These are phyloP conservation scores for Daphne laureola DNA, from an alignment of 441 rosid genomes.

Conservation along the genomic window DNA sequence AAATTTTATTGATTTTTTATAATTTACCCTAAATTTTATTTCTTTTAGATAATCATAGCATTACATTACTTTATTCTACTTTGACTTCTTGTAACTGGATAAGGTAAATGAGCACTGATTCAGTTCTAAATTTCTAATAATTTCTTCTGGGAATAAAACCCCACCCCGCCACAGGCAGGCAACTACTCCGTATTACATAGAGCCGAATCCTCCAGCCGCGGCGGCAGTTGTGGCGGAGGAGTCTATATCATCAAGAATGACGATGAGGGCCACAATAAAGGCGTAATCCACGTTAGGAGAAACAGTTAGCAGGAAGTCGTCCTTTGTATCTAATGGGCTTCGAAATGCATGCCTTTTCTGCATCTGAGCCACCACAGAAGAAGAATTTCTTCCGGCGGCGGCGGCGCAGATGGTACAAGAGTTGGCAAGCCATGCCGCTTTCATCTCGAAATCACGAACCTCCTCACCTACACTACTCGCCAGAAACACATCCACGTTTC, in stretches of 20 bases:
- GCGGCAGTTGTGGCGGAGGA: not conserved
- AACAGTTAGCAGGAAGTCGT: slow-evolving; percentile 37
- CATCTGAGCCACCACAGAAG: slow-evolving; percentile 45
- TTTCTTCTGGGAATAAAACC: too few species aligned
- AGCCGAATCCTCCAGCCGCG: not conserved
- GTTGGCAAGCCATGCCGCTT: slow-evolving; percentile 33
- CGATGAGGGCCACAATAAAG: slow-evolving; percentile 37
- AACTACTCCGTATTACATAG: too few species aligned
- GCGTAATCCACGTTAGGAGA: slow-evolving; percentile 42
- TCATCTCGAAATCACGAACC: slow-evolving; percentile 30
- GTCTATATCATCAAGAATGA: slow-evolving; percentile 40
- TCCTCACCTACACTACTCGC: slow-evolving; percentile 29
- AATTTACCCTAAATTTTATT: too few species aligned
- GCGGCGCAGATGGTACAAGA: slow-evolving; percentile 37
- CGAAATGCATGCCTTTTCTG: slow-evolving; percentile 30
- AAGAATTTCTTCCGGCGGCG: too few species aligned
- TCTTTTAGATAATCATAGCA: too few species aligned
- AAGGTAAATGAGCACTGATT: too few species aligned
- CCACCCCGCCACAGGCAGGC: too few species aligned
- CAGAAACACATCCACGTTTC: slow-evolving; percentile 33
- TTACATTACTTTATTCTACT: too few species aligned
- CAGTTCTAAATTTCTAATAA: too few species aligned
- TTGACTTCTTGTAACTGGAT: too few species aligned
- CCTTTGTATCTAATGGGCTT: slow-evolving; percentile 33
- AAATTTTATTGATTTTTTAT: too few species aligned